A percentile compares a stretch with the other conserved stretches of the same genome.
These are phyloP conservation scores for Scutellaria barbata DNA, from an alignment of 257 asterid species.

Conservation along the genomic window DNA sequence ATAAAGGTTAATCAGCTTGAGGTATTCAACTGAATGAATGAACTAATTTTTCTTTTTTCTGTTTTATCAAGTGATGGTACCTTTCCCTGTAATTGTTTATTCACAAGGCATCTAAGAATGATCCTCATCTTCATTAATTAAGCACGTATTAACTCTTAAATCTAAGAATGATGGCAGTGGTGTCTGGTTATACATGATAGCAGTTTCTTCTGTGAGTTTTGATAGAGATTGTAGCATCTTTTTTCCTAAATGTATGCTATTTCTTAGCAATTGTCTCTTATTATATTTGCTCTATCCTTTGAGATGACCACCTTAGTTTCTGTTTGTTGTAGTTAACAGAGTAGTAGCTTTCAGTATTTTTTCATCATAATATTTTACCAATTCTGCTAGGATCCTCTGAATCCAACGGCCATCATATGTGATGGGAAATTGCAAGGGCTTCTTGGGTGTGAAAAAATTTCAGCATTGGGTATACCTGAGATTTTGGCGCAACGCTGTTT, in stretches of 20 bases:
- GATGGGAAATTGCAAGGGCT: constrained; percentile 66
- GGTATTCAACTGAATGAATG: constrained; percentile 48
- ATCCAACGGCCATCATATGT: constrained; percentile 52
- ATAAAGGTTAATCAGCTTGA: constrained; percentile 77
- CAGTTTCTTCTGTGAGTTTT: neutral
- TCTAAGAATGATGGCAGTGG: too few species aligned
- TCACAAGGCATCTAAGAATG: neutral
- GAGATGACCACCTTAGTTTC: neutral
- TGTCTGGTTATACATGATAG: neutral
- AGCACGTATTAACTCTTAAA: neutral
- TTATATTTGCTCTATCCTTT: neutral
- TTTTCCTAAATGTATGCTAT: neutral
- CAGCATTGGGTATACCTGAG: constrained; percentile 67
- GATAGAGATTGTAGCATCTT: neutral
- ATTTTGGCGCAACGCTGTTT: constrained; percentile 59
- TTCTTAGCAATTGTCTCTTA: neutral
- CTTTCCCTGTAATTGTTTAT: neutral
- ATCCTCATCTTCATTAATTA: neutral
- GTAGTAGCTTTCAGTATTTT: constrained; percentile 1
- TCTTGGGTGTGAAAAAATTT: constrained; percentile 65
- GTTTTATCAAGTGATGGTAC: constrained; percentile 9
- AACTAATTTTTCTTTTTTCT: constrained; percentile 12
- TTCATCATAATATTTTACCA: constrained; percentile 21
- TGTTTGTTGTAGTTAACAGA: neutral
- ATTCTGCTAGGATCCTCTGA: constrained; percentile 56